Evolutionary conservation across 106 monocot genomes (phyloP).

Genomic region (Dactylorhiza incarnata): DNA sequence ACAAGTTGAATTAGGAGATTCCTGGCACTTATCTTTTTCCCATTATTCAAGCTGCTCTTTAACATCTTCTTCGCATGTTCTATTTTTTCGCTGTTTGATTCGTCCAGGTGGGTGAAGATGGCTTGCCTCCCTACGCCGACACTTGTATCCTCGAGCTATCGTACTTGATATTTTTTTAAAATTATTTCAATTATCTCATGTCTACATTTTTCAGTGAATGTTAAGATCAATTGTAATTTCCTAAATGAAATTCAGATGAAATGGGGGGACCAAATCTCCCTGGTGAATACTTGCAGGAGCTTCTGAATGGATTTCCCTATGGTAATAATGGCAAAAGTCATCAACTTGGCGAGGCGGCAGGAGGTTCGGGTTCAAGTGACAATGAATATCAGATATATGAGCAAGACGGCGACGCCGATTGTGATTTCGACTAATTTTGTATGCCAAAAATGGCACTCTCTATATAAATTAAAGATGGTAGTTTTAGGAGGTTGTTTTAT

Average conservation of each 20-base stretch:
- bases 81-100: background rate
- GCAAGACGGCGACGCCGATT: slow-evolving; percentile 3
- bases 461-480: background rate
- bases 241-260: slow-evolving; percentile 5
- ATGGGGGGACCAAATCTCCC: background rate
- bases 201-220: background rate
- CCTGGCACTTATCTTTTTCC: no score
- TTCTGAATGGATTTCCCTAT: background rate
- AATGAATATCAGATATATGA: slow-evolving; percentile 3
- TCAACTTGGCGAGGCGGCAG: background rate
- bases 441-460: background rate
- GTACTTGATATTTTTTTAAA: background rate
- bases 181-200: background rate
- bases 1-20: background rate
- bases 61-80: background rate
- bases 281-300: slow-evolving; percentile 6
- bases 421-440: background rate
- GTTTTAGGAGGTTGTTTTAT: background rate
- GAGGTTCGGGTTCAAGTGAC: background rate
- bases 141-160: background rate
- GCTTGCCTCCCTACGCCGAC: background rate
- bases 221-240: background rate
- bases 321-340: background rate
- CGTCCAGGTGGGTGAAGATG: background rate
- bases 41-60: background rate